Evolutionary conservation across 768 basidiomycete species (phyloP), one percentile per base, ranked within the genome.

Genomic region (Termitomyces sp.): DNA sequence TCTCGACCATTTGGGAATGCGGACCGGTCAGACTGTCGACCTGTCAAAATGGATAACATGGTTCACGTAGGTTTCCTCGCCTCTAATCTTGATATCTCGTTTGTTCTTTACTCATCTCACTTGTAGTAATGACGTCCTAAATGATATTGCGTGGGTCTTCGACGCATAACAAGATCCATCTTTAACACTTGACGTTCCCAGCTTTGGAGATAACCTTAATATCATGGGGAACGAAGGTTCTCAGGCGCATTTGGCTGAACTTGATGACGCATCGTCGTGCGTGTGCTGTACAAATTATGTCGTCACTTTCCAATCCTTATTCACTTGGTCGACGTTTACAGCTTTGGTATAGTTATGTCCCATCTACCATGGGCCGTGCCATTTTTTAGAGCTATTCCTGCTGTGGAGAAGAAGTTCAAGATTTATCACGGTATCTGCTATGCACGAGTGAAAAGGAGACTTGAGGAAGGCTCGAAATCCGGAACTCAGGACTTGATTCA

Each of bases 381-480:
- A 24, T 57, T 67, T n/a, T 27, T 55, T 2, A 22, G 24, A 4
- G 37, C 55, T 48, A 52, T 67, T 7, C 63, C 65, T 9, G 16
- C 33, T 13, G 52, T 63, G 18, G 60, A 44, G 13, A 49, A 30
- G n/a, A 49, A 44, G 13, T 27, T 54, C 24, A 63, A 58, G 48
- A 54, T 39, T 11, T 67, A 64, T 63, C 55, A 64, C n/a, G 71
- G 77, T 7, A 73, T 78, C 49, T 81, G 78, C 8, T 75, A 84
- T 55, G 72, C 78, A 62, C 74, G 86, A 42, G 85, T 84, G 1
- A 74, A 86, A 41, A 76, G 75, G 60, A 73, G 87, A 31, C 86
- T 84, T 64, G 80, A 84, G 69, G 80, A 81, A 34, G 65, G 67
- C 11, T 67, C 67, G 1, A 52, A 63, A 36, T 41, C 52, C 16